These are phyloP conservation scores for Peronospora belbahrii DNA, from an alignment of 352 stramenopile genomes.

Conservation along the genomic window DNA sequence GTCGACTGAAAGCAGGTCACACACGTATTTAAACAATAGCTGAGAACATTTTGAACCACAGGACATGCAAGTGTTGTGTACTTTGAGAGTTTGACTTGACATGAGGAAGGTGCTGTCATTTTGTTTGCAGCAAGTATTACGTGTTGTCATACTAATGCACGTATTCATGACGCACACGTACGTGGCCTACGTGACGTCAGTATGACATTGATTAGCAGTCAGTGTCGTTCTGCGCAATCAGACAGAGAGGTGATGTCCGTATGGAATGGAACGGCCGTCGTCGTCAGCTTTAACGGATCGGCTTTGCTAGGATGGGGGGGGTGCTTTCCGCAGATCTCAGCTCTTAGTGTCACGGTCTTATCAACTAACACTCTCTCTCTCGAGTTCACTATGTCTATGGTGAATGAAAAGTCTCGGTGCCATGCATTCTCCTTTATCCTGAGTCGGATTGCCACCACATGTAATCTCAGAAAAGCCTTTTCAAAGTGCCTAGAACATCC, in stretches of 20 bases:
- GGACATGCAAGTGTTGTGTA: not conserved
- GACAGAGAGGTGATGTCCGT: not conserved
- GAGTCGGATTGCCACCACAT: too few species aligned
- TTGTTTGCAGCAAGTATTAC: too few species aligned
- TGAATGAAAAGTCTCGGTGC: too few species aligned
- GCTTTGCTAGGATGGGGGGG: not conserved
- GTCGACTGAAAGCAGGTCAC: conserved; percentile 13
- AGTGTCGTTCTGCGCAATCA: not conserved
- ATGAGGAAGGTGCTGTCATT: not conserved
- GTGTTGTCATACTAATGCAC: too few species aligned
- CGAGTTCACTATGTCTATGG: too few species aligned
- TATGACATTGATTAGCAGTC: not conserved
- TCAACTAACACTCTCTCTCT: not conserved
- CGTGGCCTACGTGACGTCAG: not conserved
- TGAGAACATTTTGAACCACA: conserved; percentile 3
- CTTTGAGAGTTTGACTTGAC: too few species aligned
- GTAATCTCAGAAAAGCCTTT: not conserved
- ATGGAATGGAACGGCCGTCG: not conserved
- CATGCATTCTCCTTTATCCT: too few species aligned
- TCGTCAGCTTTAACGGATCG: not conserved
- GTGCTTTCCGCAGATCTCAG: not conserved
- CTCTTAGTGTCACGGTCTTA: not conserved
- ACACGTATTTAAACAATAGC: conserved; percentile 32
- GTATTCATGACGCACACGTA: not conserved
- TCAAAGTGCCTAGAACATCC: too few species aligned